Conservation (phyloP, 352 stramenopile species). For the Phytophthora quininea region DNA sequence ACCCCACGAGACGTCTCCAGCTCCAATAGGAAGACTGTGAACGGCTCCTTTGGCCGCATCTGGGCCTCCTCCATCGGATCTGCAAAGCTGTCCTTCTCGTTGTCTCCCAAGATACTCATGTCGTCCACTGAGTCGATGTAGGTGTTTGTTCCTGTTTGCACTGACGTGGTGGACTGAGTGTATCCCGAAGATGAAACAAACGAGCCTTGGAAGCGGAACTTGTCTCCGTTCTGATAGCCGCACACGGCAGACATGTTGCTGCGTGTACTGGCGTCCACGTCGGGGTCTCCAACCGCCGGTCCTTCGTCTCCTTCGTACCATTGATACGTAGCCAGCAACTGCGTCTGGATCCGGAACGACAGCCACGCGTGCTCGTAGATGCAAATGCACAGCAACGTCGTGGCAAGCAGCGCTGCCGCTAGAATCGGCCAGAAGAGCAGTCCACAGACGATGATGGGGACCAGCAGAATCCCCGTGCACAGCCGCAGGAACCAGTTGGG, state of each 20-base stretch:
- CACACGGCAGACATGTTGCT: constrained; percentile 14
- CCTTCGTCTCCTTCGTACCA: constrained; percentile 50
- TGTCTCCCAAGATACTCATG: constrained; percentile 26
- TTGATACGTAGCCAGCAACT: constrained; percentile 47
- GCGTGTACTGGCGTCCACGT: constrained; percentile 20
- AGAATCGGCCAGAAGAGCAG: constrained; percentile 48
- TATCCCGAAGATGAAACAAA: constrained; percentile 31
- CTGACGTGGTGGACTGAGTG: constrained; percentile 41
- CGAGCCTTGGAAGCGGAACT: constrained; percentile 41
- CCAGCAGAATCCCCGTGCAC: constrained; percentile 32
- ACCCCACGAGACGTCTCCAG: constrained; percentile 31
- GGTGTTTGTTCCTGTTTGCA: constrained; percentile 21
- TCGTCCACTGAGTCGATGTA: constrained; percentile 25
- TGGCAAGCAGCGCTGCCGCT: constrained; percentile 28
- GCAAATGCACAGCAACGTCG: constrained; percentile 43
- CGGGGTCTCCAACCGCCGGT: constrained; percentile 2
- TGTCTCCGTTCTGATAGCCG: constrained; percentile 30
- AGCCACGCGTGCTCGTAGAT: constrained; percentile 65
- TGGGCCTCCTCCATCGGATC: constrained; percentile 33
- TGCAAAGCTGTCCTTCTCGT: constrained; percentile 44
- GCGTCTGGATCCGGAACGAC: constrained; percentile 52
- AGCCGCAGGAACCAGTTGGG: constrained; percentile 44
- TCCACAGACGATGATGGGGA: constrained; percentile 36
- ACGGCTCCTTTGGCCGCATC: constrained; percentile 20
- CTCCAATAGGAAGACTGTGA: constrained; percentile 33